These are phyloP conservation scores for Datisca glomerata DNA, from an alignment of 306 rosid genomes.

Conservation along the genomic window DNA sequence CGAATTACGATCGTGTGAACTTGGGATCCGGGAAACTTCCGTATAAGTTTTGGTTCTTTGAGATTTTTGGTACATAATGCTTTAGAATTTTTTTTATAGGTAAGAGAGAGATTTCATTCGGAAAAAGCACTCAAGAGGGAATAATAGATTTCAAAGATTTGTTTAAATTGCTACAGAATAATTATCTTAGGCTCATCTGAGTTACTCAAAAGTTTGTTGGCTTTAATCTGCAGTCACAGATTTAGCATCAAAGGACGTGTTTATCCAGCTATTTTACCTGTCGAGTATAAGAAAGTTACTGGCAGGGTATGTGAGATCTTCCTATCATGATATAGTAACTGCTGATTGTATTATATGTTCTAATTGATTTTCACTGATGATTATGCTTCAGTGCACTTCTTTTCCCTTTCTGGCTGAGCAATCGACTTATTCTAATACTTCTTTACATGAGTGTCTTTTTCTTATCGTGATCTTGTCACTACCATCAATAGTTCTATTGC, in stretches of 20 bases:
- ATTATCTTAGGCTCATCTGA: not conserved
- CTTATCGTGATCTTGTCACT: too few relatives aligned
- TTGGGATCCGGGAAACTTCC: too few relatives aligned
- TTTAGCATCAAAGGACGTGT: constrained; percentile 76
- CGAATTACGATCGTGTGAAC: too few relatives aligned
- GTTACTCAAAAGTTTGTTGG: not conserved
- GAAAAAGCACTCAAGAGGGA: too few relatives aligned
- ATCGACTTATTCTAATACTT: too few relatives aligned
- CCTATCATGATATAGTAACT: not conserved
- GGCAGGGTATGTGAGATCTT: constrained; percentile 38
- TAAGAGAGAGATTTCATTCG: too few relatives aligned
- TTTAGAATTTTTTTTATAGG: too few relatives aligned
- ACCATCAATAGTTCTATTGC: constrained; percentile 8
- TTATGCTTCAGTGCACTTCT: not conserved
- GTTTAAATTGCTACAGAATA: not conserved
- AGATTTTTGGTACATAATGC: too few relatives aligned
- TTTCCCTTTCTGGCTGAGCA: not conserved
- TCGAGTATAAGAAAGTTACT: constrained; percentile 30
- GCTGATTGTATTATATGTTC: not conserved
- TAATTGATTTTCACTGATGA: not conserved
- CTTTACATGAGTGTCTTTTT: too few relatives aligned
- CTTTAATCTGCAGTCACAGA: constrained; percentile 39
- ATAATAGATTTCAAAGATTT: too few relatives aligned
- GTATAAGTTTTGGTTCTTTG: too few relatives aligned
- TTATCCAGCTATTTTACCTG: constrained; percentile 86